Evolutionary conservation across 192 early-diverging fungal species (phyloP).

Genomic region (Mortierella claussenii): DNA sequence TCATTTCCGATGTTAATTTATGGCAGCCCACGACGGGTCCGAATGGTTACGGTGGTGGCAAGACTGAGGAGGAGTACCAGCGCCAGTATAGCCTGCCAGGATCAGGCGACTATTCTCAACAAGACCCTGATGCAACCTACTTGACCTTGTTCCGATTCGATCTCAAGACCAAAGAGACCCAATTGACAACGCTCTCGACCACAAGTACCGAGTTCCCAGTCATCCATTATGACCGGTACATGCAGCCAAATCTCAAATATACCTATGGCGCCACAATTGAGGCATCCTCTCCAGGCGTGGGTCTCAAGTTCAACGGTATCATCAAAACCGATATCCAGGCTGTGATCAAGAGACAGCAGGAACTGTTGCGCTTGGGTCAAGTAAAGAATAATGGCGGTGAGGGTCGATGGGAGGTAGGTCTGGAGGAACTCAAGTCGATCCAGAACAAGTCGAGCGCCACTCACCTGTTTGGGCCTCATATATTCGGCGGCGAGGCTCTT

Average conservation of each 20-base stretch:
- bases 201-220: constrained; percentile 23
- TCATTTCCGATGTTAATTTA: constrained; percentile 25
- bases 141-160: constrained; percentile 41
- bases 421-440: constrained; percentile 1
- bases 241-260: constrained; percentile 23
- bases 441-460: neutral
- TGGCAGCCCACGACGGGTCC: constrained; percentile 27
- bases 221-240: constrained; percentile 32
- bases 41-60: constrained; percentile 29
- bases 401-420: constrained; percentile 30
- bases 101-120: constrained; percentile 17
- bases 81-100: constrained; percentile 11
- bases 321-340: constrained; percentile 28
- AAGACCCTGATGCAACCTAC: constrained; percentile 34
- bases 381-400: constrained; percentile 18
- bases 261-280: constrained; percentile 18
- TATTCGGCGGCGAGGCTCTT: constrained; percentile 22
- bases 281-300: neutral
- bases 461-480: constrained; percentile 29
- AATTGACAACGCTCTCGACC: constrained; percentile 31
- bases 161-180: constrained; percentile 27
- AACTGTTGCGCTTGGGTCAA: neutral
- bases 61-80: constrained; percentile 26
- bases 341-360: constrained; percentile 10
- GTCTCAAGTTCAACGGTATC: constrained; percentile 26